phyloP scores from a whole-genome alignment of 1,284 basidiomycete genomes.

The Agroathelia rolfsii region DNA sequence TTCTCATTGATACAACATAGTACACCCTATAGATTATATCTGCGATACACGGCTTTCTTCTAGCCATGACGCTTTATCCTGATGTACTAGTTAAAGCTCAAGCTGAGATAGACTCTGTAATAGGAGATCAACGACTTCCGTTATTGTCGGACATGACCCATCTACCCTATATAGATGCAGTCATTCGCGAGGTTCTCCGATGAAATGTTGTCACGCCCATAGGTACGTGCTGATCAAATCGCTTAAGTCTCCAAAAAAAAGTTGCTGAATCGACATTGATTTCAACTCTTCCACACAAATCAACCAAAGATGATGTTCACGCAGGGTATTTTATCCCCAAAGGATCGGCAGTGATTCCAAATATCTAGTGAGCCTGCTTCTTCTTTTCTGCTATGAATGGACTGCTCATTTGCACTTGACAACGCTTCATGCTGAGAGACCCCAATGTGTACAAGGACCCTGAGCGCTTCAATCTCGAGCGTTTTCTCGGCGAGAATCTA shows the following conservation, averaged over 20 bases:
- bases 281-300: constrained; percentile 42
- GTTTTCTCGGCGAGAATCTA: constrained; percentile 31
- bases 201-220: constrained; percentile 24
- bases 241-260: constrained; percentile 4
- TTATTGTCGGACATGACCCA: constrained; percentile 19
- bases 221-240: constrained; percentile 16
- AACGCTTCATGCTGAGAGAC: constrained; percentile 42
- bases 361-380: constrained; percentile 39
- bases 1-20: not conserved
- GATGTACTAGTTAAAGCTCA: constrained; percentile 22
- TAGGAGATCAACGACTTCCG: constrained; percentile 23
- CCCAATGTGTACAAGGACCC: constrained; percentile 35
- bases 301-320: constrained; percentile 42
- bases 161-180: constrained; percentile 25
- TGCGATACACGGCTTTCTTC: constrained; percentile 36
- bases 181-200: constrained; percentile 24
- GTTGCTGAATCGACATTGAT: constrained; percentile 3
- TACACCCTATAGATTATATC: constrained; percentile 32
- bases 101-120: constrained; percentile 20
- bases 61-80: constrained; percentile 22
- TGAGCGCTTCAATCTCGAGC: constrained; percentile 33
- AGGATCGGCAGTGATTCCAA: constrained; percentile 37
- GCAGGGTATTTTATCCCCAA: constrained; percentile 44
- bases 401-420: constrained; percentile 11
- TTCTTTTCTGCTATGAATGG: constrained; percentile 7